Evolutionary conservation across 2,329 filamentous ascomycete species (phyloP).

Genomic region (Cladorrhinum sp.): DNA sequence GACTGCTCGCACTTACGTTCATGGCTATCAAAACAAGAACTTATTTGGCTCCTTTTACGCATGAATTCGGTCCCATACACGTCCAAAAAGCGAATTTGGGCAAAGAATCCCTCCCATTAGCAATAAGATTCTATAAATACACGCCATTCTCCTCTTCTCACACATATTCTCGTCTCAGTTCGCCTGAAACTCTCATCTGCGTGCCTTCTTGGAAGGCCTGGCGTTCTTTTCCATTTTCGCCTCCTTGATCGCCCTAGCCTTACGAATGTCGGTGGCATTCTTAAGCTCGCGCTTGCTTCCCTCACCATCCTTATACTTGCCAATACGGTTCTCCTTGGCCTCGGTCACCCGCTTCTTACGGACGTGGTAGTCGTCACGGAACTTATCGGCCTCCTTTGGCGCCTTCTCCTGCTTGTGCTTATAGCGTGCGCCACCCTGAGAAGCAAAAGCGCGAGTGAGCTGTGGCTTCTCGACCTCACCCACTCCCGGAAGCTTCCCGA

Average conservation of each 20-base stretch:
- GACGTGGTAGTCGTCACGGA: conserved; percentile 82
- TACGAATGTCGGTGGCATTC: conserved; percentile 79
- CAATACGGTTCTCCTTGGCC: conserved; percentile 79
- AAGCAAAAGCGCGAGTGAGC: conserved; percentile 27
- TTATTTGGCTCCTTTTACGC: too few relatives aligned
- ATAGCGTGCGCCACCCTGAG: conserved; percentile 51
- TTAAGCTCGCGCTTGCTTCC: conserved; percentile 77
- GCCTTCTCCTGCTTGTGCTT: conserved; percentile 85
- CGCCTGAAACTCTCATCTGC: conserved; percentile 19
- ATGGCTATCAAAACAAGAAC: too few relatives aligned
- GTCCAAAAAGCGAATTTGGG: too few relatives aligned
- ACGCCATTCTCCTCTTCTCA: too few relatives aligned
- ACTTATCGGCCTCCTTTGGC: conserved; percentile 91
- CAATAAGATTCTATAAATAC: too few relatives aligned
- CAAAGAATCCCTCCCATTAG: too few relatives aligned
- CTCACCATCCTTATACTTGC: conserved; percentile 67
- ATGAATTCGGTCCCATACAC: too few relatives aligned
- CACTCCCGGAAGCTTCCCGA: conserved; percentile 73
- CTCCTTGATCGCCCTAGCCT: conserved; percentile 74
- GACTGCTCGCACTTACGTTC: too few relatives aligned
- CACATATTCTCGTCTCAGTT: too few relatives aligned
- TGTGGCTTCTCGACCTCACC: conserved; percentile 70
- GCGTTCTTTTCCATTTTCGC: conserved; percentile 83
- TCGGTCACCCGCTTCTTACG: conserved; percentile 87
- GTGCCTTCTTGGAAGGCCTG: conserved; percentile 63